Base-by-base conservation (phyloP, 2,329 filamentous ascomycete species). In the Didymellaceae sp. region DNA sequence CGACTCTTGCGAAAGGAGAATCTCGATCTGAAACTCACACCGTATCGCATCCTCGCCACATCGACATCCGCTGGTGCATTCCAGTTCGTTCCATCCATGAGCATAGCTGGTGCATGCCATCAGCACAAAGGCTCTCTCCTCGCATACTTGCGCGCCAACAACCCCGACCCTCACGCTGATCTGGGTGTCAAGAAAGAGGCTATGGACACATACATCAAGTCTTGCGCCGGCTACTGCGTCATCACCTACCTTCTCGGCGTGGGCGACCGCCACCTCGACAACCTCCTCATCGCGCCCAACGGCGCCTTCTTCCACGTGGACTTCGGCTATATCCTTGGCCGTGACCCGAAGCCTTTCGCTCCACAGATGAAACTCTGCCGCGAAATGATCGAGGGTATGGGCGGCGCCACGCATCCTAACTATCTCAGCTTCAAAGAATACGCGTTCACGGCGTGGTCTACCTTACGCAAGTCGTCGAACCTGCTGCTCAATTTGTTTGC, bases 361-460 rank as follows among this genome's bases (percentile, higher is more conserved):
- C 94, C 94, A 0, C 86, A 93, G 43, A 96, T 99, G 87, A 99
- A 99, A 74, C 84, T 99, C 7, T 93, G 89, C 68, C 93, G 92
- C 63, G 93, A 99, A 69, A 99, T 99, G 94, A 90, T 97, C 3
- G 94, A 99, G 66, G 94, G 92, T 56, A 97, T 99, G 91, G 95
- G 95, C 31, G 94, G 94, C 10, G 82, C 86, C 6, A 82, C 83
- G 25, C 91, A 89, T 3, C 84, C 89, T 17, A 87, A 95, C 55
- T 99, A 96, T 73, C 80, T 87, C 33, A 84, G 88, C 44, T 99
- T 99, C 76, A 94, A 94, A 70, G 90, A 95, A 65, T 96, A 97
- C 74, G 96, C 91, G 72, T 97, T 96, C 74, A 89, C 96, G 3
- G 91, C 94, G 0, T 99, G 96, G 75, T 90, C 89, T 1, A 92